Evolutionary conservation across 1,139 yeast species (phyloP), one percentile per base, ranked within the genome.

Genomic region (Candida glucosophila): DNA sequence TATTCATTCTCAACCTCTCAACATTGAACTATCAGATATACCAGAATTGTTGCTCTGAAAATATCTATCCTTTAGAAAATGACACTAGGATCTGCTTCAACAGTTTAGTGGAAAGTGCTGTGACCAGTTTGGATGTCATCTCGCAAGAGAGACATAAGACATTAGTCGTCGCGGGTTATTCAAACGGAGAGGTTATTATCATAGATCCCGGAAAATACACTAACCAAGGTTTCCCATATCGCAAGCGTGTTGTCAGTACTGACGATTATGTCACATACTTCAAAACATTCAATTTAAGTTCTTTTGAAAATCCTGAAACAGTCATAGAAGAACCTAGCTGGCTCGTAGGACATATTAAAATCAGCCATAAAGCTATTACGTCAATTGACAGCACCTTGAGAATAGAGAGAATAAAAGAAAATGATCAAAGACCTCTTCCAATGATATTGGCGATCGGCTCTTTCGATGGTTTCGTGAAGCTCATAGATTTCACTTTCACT

Each of bases 401-500:
- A 1, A 32, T 43, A 17, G 27, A 28, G 9, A 11, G 20, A 3
- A n/a, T 23, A 3, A 22, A 21, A 4, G 12, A 28, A 7, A 29
- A 19, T 8, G 25, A 20, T 71, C 52, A 60, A 23, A 47, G 40
- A 18, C 14, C 23, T 4, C 17, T 20, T n/a, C 80, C 82, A 12
- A 71, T 75, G 37, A 38, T 67, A 13, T 34, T 58, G 5, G 74
- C 79, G 1, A 47, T 78, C 20, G 73, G 80, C 0, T 58, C 76
- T 5, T 79, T 73, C 36, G 88, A 79, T 44, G 93, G 90, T 2
- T 67, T 69, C 35, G 55, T 77, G 10, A 54, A 80, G 24, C 42
- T 80, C 15, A 51, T 81, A 22, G 80, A 78, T 43, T 46, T 75
- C 12, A 33, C 45, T 12, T 41, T 46, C 8, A 47, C 58, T 5